These are phyloP conservation scores for Piromyces finnis DNA, from an alignment of 192 early-diverging fungal genomes.

Conservation along the genomic window DNA sequence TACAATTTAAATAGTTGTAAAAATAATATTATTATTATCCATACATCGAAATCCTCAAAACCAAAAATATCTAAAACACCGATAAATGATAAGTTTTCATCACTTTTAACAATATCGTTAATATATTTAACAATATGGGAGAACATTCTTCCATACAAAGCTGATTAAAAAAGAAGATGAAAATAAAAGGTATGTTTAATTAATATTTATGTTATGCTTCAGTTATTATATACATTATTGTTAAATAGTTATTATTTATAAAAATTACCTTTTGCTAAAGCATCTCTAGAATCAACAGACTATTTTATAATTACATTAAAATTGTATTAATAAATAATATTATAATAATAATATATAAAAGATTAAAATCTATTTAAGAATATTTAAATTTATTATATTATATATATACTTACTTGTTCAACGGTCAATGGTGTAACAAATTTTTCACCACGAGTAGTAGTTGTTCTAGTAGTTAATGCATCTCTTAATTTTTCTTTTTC, in stretches of 20 bases:
- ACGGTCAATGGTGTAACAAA: not conserved
- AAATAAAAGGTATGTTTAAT: too few relatives aligned
- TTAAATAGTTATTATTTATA: too few relatives aligned
- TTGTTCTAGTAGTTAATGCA: conserved; percentile 64
- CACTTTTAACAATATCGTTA: conserved; percentile 1
- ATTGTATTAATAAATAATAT: too few relatives aligned
- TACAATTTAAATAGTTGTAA: too few relatives aligned
- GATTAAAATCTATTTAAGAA: too few relatives aligned
- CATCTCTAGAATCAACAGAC: not conserved
- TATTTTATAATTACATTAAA: not conserved
- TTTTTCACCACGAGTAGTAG: conserved; percentile 2
- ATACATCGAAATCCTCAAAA: conserved; percentile 17
- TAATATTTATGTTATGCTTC: too few relatives aligned
- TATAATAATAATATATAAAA: too few relatives aligned
- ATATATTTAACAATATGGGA: not conserved
- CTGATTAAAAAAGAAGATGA: too few relatives aligned
- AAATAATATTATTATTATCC: not conserved
- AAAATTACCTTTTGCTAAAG: not conserved
- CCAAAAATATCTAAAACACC: conserved; percentile 41
- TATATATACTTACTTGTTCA: not conserved
- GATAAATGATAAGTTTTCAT: conserved; percentile 14
- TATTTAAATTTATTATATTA: not conserved
- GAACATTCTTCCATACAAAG: not conserved
- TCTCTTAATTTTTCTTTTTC: conserved; percentile 47
- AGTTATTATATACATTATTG: too few relatives aligned